phyloP scores from a whole-genome alignment of 2,329 filamentous ascomycete species.

The Penicillium sp. region DNA sequence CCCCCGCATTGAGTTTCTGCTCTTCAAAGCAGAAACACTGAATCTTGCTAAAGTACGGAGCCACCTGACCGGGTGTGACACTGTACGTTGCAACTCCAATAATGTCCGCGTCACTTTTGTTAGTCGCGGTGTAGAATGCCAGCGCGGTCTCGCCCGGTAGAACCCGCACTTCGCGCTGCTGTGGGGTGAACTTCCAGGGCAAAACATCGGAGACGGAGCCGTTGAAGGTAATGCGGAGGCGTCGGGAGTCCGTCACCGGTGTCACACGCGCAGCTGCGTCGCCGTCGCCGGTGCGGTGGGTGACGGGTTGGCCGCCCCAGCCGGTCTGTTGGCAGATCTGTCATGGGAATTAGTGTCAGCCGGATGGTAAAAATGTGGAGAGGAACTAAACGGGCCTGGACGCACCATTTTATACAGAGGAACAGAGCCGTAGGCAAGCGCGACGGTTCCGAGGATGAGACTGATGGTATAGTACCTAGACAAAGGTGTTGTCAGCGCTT shows the following conservation, averaged over 20 bases:
- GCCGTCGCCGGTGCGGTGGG: slow-evolving; percentile 59
- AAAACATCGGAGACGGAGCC: slow-evolving; percentile 91
- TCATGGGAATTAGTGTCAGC: background rate
- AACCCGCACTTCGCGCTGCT: slow-evolving; percentile 93
- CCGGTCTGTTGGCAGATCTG: slow-evolving; percentile 53
- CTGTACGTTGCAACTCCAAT: slow-evolving; percentile 98
- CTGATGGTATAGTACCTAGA: slow-evolving; percentile 59
- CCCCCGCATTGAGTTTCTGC: slow-evolving; percentile 86
- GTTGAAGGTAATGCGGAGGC: slow-evolving; percentile 93
- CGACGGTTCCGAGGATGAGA: slow-evolving; percentile 58
- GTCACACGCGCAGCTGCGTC: slow-evolving; percentile 72
- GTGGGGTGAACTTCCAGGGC: slow-evolving; percentile 94
- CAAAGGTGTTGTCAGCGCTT: slow-evolving; percentile 2
- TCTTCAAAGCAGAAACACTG: slow-evolving; percentile 99
- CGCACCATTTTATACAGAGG: slow-evolving; percentile 63
- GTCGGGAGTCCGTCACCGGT: slow-evolving; percentile 73
- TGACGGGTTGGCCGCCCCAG: slow-evolving; percentile 88
- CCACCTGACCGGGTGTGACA: slow-evolving; percentile 90
- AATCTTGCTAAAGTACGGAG: slow-evolving; percentile 98
- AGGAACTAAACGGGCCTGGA: background rate
- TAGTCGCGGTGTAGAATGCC: slow-evolving; percentile 96
- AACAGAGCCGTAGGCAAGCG: slow-evolving; percentile 61
- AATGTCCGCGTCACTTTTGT: slow-evolving; percentile 83
- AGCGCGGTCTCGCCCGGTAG: slow-evolving; percentile 93
- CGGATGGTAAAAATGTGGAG: background rate